A percentile compares a stretch with the other conserved stretches of the same genome.
phyloP scores from a whole-genome alignment of 1,139 yeast genomes.

The Nakaseomyces sp. region DNA sequence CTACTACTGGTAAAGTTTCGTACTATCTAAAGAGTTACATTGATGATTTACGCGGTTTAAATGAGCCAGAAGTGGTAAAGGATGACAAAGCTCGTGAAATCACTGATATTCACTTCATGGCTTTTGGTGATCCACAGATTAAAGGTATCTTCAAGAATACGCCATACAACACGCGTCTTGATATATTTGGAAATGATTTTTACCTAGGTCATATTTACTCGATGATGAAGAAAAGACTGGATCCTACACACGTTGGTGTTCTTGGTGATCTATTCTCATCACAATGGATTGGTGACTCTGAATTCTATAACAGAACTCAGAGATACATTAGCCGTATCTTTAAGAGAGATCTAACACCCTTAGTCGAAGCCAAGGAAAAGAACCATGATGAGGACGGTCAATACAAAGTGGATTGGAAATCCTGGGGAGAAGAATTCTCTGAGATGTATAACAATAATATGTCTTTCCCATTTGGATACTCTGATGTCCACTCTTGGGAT shows the following conservation, averaged over 20 bases:
- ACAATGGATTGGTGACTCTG: slow-evolving; percentile 89
- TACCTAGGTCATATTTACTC: slow-evolving; percentile 76
- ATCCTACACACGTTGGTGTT: slow-evolving; percentile 76
- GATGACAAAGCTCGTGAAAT: slow-evolving; percentile 9
- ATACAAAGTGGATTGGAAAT: slow-evolving; percentile 29
- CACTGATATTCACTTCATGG: slow-evolving; percentile 53
- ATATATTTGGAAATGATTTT: slow-evolving; percentile 79
- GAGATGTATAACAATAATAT: slow-evolving; percentile 24
- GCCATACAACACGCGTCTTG: slow-evolving; percentile 65
- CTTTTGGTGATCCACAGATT: slow-evolving; percentile 95
- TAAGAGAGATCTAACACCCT: slow-evolving; percentile 19
- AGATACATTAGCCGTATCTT: slow-evolving; percentile 62
- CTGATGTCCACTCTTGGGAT: slow-evolving; percentile 61
- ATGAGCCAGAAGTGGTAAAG: slow-evolving; percentile 21
- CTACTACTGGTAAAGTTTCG: slow-evolving; percentile 10
- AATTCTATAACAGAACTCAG: slow-evolving; percentile 68
- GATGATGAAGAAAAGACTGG: slow-evolving; percentile 50
- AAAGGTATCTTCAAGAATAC: slow-evolving; percentile 74
- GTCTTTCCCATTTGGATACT: slow-evolving; percentile 42
- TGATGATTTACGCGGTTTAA: slow-evolving; percentile 10
- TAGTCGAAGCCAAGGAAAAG: slow-evolving; percentile 14
- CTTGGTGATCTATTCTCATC: slow-evolving; percentile 93
- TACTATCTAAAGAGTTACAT: slow-evolving; percentile 8
- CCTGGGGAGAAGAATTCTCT: slow-evolving; percentile 45
- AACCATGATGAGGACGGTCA: slow-evolving; percentile 22